Conservation (phyloP, 495 filamentous ascomycete species). For the Filosporella fistucella region DNA sequence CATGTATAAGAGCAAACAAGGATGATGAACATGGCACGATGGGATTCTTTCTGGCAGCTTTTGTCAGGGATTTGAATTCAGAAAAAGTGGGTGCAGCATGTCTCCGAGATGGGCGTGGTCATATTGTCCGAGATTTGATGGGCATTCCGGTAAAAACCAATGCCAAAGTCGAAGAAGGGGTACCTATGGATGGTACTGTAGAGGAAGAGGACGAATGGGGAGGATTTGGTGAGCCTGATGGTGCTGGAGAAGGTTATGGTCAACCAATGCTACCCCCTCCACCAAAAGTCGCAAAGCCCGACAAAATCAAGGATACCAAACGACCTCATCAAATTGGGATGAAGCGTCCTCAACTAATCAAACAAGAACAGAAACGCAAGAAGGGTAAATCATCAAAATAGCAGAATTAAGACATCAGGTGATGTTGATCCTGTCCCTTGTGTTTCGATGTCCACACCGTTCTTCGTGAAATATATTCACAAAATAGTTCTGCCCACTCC, state of each 20-base stretch:
- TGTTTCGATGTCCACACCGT: too few relatives aligned
- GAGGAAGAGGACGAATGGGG: slow-evolving; percentile 40
- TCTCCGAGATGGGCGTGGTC: slow-evolving; percentile 19
- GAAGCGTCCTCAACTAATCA: slow-evolving; percentile 11
- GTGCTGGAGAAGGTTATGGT: too few relatives aligned
- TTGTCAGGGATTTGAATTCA: slow-evolving; percentile 33
- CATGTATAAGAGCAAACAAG: slow-evolving; percentile 76
- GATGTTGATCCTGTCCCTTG: too few relatives aligned
- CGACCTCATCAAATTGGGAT: background rate
- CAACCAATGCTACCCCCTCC: too few relatives aligned
- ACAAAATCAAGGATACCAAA: too few relatives aligned
- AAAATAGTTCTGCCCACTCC: too few relatives aligned
- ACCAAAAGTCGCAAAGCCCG: too few relatives aligned
- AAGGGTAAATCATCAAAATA: slow-evolving; percentile 7
- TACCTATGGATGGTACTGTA: slow-evolving; percentile 16
- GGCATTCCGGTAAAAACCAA: slow-evolving; percentile 15
- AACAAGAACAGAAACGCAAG: slow-evolving; percentile 14
- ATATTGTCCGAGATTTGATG: slow-evolving; percentile 22
- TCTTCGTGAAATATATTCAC: too few relatives aligned
- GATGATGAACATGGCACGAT: slow-evolving; percentile 72
- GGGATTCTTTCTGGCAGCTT: slow-evolving; percentile 45
- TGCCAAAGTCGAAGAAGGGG: background rate
- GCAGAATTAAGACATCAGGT: too few relatives aligned
- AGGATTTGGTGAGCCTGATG: slow-evolving; percentile 47
- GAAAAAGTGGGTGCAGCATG: slow-evolving; percentile 7